Evolutionary conservation across 352 stramenopile species (phyloP).

Genomic region (Stramenopiles sp.): DNA sequence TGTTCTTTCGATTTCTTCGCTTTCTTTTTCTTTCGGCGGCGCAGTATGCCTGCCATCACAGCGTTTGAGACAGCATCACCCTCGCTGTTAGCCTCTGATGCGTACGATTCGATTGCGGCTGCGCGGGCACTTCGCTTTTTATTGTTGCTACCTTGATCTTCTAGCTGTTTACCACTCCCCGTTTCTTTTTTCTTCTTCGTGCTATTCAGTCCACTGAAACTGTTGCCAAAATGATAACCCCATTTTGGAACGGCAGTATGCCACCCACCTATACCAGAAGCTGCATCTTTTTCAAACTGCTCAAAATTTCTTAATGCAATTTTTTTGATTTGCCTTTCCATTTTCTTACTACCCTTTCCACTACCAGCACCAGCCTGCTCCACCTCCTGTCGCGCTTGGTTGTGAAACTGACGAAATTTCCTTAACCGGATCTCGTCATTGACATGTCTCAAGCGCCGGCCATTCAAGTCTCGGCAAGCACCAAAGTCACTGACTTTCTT

Average conservation of each 20-base stretch:
- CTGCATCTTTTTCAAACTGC: conserved; percentile 15
- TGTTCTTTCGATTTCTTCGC: background rate
- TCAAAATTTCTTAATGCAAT: background rate
- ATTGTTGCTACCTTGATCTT: background rate
- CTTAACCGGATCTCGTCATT: conserved; percentile 45
- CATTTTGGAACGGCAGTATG: conserved; percentile 29
- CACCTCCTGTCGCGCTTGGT: conserved; percentile 17
- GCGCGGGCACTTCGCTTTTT: conserved; percentile 26
- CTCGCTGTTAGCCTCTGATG: conserved; percentile 8
- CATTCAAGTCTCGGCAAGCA: conserved; percentile 61
- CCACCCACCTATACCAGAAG: conserved; percentile 31
- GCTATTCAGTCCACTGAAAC: conserved; percentile 16
- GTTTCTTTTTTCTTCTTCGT: conserved; percentile 7
- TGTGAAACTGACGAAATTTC: conserved; percentile 15
- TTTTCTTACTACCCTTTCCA: conserved; percentile 3
- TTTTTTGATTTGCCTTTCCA: background rate
- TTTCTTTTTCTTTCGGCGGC: conserved; percentile 3
- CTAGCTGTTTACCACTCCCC: conserved; percentile 17
- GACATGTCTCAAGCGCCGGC: conserved; percentile 52
- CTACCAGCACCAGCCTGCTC: conserved; percentile 10
- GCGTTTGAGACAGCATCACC: background rate
- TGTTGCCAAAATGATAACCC: conserved; percentile 15
- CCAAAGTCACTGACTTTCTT: conserved; percentile 54
- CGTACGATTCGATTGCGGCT: conserved; percentile 29
- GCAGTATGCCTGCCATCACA: conserved; percentile 3